These are phyloP conservation scores for Thozetella sp. DNA, from an alignment of 495 filamentous ascomycete species.

Conservation along the genomic window DNA sequence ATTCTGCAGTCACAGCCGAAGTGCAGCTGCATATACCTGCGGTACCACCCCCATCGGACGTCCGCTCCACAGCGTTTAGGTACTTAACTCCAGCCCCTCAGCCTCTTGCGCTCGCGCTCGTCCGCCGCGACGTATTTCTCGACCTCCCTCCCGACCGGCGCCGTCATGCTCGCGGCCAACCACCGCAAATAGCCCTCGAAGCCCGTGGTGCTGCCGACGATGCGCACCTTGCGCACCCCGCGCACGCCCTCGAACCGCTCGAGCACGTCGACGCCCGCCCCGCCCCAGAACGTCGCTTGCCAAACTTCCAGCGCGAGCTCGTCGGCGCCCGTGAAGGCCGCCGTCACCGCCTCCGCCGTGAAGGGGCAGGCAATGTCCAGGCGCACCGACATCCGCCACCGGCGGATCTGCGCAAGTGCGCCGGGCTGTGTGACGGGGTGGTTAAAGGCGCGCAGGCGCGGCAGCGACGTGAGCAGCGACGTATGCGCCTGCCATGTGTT, in stretches of 20 bases:
- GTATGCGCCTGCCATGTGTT: constrained; percentile 57
- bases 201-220: constrained; percentile 39
- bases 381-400: constrained; percentile 43
- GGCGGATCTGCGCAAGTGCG: constrained; percentile 30
- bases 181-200: constrained; percentile 45
- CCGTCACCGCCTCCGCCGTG: constrained; percentile 19
- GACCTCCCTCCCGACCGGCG: constrained; percentile 17
- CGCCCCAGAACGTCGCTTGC: constrained; percentile 42
- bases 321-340: constrained; percentile 41
- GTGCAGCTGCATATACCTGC: not conserved
- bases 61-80: not conserved
- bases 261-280: constrained; percentile 36
- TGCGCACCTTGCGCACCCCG: constrained; percentile 40
- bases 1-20: not conserved
- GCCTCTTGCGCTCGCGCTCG: constrained; percentile 15
- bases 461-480: constrained; percentile 41
- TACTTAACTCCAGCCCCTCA: constrained; percentile 14
- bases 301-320: constrained; percentile 47
- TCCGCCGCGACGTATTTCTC: constrained; percentile 14
- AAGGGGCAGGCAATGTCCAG: constrained; percentile 44
- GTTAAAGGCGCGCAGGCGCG: constrained; percentile 33
- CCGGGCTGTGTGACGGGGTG: constrained; percentile 24
- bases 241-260: constrained; percentile 51
- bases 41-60: not conserved
- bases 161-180: constrained; percentile 46